Conservation (phyloP, 2,329 filamentous ascomycete genomes). For the Cryoendolithus antarcticus region DNA sequence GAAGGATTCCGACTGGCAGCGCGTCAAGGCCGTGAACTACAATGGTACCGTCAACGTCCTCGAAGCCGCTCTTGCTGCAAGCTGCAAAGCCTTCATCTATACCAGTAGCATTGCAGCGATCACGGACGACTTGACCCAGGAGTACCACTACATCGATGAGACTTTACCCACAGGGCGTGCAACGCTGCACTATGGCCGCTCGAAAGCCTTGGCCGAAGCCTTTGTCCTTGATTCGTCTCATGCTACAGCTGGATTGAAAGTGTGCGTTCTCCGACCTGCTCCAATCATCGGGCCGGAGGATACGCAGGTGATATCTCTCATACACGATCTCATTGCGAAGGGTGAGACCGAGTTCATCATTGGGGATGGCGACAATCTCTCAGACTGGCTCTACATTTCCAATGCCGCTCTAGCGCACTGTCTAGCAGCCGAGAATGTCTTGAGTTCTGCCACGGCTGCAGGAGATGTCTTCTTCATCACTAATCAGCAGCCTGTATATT, state of each 20-base stretch:
- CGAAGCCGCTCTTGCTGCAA: slow-evolving; percentile 55
- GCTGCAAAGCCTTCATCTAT: slow-evolving; percentile 75
- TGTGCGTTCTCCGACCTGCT: slow-evolving; percentile 64
- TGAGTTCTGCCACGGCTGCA: slow-evolving; percentile 48
- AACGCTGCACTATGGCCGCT: slow-evolving; percentile 70
- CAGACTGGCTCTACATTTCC: slow-evolving; percentile 58
- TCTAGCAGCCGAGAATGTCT: slow-evolving; percentile 62
- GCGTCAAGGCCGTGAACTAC: slow-evolving; percentile 75
- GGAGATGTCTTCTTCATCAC: slow-evolving; percentile 66
- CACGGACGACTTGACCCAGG: slow-evolving; percentile 59
- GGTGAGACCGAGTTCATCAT: slow-evolving; percentile 67
- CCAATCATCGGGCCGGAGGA: slow-evolving; percentile 90
- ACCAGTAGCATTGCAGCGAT: slow-evolving; percentile 83
- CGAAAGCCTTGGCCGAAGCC: slow-evolving; percentile 75
- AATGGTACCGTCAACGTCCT: slow-evolving; percentile 72
- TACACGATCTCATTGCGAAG: slow-evolving; percentile 58
- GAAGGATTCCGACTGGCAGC: slow-evolving; percentile 31
- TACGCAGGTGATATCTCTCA: slow-evolving; percentile 58
- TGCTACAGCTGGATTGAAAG: slow-evolving; percentile 18
- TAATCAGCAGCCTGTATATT: slow-evolving; percentile 31
- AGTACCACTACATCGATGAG: slow-evolving; percentile 79
- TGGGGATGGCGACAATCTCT: slow-evolving; percentile 58
- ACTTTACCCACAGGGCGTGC: slow-evolving; percentile 64
- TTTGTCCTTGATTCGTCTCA: slow-evolving; percentile 65
- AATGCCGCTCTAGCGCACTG: slow-evolving; percentile 71